Base-by-base conservation (phyloP, 768 basidiomycete genomes). In the Inosperma sp. region DNA sequence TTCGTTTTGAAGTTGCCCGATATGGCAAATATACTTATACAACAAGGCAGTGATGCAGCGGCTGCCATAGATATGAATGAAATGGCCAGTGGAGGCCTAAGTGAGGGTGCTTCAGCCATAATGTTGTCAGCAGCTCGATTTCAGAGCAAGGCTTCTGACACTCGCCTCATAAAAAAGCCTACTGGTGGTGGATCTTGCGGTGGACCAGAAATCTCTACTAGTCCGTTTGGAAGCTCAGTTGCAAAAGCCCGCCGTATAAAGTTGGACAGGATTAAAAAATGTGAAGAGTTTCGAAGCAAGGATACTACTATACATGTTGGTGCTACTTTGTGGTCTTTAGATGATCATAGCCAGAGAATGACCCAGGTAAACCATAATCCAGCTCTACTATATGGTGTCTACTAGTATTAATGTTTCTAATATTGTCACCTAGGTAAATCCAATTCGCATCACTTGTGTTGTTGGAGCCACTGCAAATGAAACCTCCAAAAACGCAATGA, bases 311-410 rank as follows among this genome's bases (percentile, higher is more conserved):
- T 42, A 25, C 4, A 9, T n/a, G 25, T 42, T 7, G 41, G 25
- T 7, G 41, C 41, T 4, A 42, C 41, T 1, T 8, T 42, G 22
- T 42, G 25, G 41, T 26, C n/a, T 25, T 27, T 42, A 16, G 19
- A 42, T 42, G 41, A 42, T n/a, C n/a, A n/a, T 8, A 42, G 29
- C 19, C 41, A 42, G 14, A 42, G 29, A 7, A 42, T 42, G 41
- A 25, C 25, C 4, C 41, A 25, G 41, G 41, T 42, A 8, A 8
- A n/a, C 8, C n/a, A 8, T 31, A 31, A 8, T n/a, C 8, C 8
- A 31, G 8, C 30, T n/a, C n/a, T 8, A 31, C n/a, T 31, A n/a
- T 31, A 31, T 31, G n/a, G 8, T 31, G 8, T 31, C n/a, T 8
- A 8, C 30, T 8, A 31, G 8, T 9, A 27, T 22, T 9, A 17